Percentiles rank a stretch among this genome's conserved stretches.
Conservation (phyloP, 2,329 filamentous ascomycete species). For the Xylariales sp. region DNA sequence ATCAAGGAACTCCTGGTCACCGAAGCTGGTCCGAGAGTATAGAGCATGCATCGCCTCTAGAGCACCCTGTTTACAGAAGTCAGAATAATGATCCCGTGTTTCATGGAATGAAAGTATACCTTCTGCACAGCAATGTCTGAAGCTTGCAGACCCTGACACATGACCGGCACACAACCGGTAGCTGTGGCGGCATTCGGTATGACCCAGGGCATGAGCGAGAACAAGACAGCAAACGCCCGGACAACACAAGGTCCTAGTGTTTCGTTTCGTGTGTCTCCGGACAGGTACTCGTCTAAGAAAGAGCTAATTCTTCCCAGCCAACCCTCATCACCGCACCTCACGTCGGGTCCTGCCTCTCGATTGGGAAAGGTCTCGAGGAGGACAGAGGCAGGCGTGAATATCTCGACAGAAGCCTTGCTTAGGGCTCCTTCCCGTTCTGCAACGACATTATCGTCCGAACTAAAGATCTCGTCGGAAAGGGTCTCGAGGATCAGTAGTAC, state of each 20-base stretch:
- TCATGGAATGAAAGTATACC: constrained; percentile 39
- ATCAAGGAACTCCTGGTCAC: constrained; percentile 71
- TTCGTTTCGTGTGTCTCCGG: constrained; percentile 59
- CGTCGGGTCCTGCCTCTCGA: constrained; percentile 60
- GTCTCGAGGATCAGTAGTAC: constrained; percentile 87
- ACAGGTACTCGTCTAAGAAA: constrained; percentile 69
- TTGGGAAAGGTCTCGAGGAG: constrained; percentile 72
- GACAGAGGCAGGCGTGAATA: constrained; percentile 77
- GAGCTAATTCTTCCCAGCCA: constrained; percentile 77
- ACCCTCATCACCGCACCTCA: constrained; percentile 76
- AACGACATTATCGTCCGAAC: constrained; percentile 81
- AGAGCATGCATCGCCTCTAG: constrained; percentile 80
- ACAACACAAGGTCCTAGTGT: constrained; percentile 67
- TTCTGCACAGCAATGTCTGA: constrained; percentile 69
- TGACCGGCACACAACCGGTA: constrained; percentile 63
- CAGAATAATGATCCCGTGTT: not conserved
- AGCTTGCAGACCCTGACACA: constrained; percentile 67
- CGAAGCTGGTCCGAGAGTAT: constrained; percentile 70
- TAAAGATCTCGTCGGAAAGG: constrained; percentile 90
- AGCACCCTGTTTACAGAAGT: constrained; percentile 51
- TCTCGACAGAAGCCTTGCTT: constrained; percentile 86
- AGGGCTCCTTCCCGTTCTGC: constrained; percentile 77
- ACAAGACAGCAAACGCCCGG: constrained; percentile 71
- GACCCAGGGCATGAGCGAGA: constrained; percentile 80
- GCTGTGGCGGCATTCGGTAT: constrained; percentile 76